Evolutionary conservation across 2,329 filamentous ascomycete species (phyloP).

Genomic region (Fusarium sarcochroum): DNA sequence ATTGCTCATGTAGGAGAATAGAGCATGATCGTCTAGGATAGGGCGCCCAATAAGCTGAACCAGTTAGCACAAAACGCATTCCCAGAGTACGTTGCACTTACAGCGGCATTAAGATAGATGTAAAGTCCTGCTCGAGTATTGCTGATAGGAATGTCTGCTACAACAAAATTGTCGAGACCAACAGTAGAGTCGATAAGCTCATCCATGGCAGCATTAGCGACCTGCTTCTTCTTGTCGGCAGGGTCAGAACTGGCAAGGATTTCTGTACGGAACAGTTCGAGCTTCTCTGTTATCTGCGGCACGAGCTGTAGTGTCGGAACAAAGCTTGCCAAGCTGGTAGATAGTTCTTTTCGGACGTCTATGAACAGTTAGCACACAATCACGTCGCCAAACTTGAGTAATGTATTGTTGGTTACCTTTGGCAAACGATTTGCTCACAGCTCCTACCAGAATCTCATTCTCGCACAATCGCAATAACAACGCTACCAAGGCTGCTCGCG

Average conservation of each 20-base stretch:
- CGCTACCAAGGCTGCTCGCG: constrained; percentile 74
- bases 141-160: constrained; percentile 76
- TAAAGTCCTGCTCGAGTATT: constrained; percentile 88
- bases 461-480: constrained; percentile 74
- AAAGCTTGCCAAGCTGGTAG: constrained; percentile 66
- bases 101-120: constrained; percentile 85
- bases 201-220: constrained; percentile 65
- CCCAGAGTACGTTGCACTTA: constrained; percentile 57
- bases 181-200: constrained; percentile 71
- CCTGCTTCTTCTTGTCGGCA: constrained; percentile 65
- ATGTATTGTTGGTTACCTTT: constrained; percentile 60
- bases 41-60: constrained; percentile 82
- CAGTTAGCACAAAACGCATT: constrained; percentile 16
- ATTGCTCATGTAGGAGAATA: constrained; percentile 86
- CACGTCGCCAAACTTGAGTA: not conserved
- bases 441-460: constrained; percentile 67
- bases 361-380: constrained; percentile 9
- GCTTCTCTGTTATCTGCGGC: constrained; percentile 65
- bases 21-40: constrained; percentile 82
- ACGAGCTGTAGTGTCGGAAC: constrained; percentile 70
- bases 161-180: constrained; percentile 67
- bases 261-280: constrained; percentile 71
- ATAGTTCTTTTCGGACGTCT: constrained; percentile 65
- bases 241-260: constrained; percentile 70
- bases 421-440: constrained; percentile 66